Evolutionary conservation across 2,329 filamentous ascomycete genomes (phyloP), one percentile per base, ranked within the genome.

Genomic region (Xylariaceae sp.): DNA sequence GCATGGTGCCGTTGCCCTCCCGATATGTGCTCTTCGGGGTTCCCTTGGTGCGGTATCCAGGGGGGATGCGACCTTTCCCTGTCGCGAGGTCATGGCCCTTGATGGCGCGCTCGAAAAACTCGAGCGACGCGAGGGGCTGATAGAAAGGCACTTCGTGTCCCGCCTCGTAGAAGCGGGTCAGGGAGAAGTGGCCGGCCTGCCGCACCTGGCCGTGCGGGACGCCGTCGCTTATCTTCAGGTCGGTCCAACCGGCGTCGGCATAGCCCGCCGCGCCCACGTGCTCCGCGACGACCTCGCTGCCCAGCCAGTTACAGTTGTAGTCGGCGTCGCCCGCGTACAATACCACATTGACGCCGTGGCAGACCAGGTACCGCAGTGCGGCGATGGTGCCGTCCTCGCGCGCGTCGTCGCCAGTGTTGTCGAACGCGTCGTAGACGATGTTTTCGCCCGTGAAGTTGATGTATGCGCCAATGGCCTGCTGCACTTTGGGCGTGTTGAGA

Each of bases 391-490:
- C 51, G 28, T 39, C 29, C 38, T 55, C 55, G 3, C 58, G 55
- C 9, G 40, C 43, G 47, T 59, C 82, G 46, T 69, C 69, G 19
- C 87, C 67, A 14, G 67, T 58, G 38, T 71, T 54, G 62, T 74
- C 84, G 45, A 88, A 74, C 8, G 68, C 60, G 33, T 69, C 51
- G 8, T 67, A 64, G 31, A 80, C 65, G 37, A 60, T 52, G 44
- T 38, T 60, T 41, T 54, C 65, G 42, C 65, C 69, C 3, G 71
- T 72, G 60, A 72, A 83, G 55, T 81, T 83, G 39, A 69, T 68
- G 49, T 61, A 74, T 0, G 74, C 77, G 8, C 78, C 78, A 39
- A 83, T 71, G 0, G 76, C 76, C n/a, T 61, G 52, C 47, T 75
- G 74, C 1, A 80, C 68, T 9, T 62, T 54, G 0, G 69, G 61